These are phyloP conservation scores for Miscanthus sacchariflorus DNA, from an alignment of 202 grass and related monocot species.

Conservation along the genomic window DNA sequence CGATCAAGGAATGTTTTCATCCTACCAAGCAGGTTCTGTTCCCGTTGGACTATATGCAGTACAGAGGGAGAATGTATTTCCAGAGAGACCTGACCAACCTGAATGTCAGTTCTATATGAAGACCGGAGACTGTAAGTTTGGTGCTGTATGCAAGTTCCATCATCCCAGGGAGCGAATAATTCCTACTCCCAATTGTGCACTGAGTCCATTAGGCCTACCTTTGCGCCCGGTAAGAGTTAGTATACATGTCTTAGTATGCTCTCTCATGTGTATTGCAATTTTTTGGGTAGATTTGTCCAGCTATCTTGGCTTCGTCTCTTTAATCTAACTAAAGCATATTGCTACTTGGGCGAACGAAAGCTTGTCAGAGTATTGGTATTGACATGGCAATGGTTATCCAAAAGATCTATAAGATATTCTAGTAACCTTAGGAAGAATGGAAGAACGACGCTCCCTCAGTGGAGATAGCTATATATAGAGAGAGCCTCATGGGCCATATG, in stretches of 20 bases:
- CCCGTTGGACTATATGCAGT: slow-evolving; percentile 68
- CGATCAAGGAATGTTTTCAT: slow-evolving; percentile 68
- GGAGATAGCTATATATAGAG: not conserved
- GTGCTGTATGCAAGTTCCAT: slow-evolving; percentile 70
- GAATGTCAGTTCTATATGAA: slow-evolving; percentile 83
- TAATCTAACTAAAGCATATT: not conserved
- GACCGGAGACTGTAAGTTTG: slow-evolving; percentile 74
- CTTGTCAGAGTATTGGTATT: not conserved
- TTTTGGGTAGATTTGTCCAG: slow-evolving; percentile 4
- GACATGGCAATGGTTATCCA: slow-evolving; percentile 2
- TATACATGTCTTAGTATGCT: not conserved
- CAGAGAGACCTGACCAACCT: slow-evolving; percentile 75
- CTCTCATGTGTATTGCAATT: not conserved
- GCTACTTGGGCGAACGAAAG: not conserved
- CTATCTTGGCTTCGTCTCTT: not conserved
- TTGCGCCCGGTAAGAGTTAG: slow-evolving; percentile 66
- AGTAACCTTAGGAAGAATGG: not conserved
- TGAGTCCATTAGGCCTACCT: slow-evolving; percentile 70
- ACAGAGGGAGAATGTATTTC: slow-evolving; percentile 76
- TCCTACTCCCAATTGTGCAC: slow-evolving; percentile 68
- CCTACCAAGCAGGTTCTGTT: slow-evolving; percentile 79
- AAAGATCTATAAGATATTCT: not conserved
- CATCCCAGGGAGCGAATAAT: slow-evolving; percentile 68
- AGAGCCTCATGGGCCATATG: not conserved
- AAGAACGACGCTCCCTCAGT: not conserved